Percentiles rank a stretch among this genome's conserved stretches.
Conservation (phyloP, 306 rosid species). For the Dryas alaskensis region DNA sequence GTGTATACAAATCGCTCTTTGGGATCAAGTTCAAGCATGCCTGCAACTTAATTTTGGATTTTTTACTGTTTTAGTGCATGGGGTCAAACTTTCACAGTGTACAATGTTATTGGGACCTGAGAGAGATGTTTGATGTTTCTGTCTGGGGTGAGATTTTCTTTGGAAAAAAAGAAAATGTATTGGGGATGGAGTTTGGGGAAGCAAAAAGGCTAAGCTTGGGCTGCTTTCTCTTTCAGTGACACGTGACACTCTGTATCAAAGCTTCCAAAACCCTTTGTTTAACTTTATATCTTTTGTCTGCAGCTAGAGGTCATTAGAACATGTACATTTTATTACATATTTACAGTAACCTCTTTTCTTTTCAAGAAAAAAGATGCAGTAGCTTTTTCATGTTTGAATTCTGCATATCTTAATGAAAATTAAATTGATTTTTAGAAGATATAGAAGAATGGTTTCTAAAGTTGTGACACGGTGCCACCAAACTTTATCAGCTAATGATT, state of each 20-base stretch:
- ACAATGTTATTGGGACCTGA: constrained; percentile 7
- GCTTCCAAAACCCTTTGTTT: neutral
- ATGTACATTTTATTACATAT: neutral
- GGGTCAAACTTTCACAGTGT: constrained; percentile 4
- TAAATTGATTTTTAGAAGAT: too few species aligned
- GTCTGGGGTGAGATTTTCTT: neutral
- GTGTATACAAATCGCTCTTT: neutral
- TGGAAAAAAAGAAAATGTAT: neutral
- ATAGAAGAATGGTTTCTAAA: too few species aligned
- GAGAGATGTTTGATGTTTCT: constrained; percentile 4
- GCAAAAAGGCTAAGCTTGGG: constrained; percentile 7
- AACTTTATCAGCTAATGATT: neutral
- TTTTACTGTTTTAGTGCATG: neutral
- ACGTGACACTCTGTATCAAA: neutral
- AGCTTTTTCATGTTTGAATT: too few species aligned
- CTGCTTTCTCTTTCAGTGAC: constrained; percentile 3
- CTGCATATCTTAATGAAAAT: too few species aligned
- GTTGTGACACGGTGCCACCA: neutral
- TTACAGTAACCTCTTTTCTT: too few species aligned
- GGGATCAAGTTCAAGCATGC: neutral
- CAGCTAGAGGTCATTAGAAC: neutral
- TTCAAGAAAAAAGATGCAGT: too few species aligned
- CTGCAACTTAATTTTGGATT: constrained; percentile 15
- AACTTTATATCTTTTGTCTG: neutral
- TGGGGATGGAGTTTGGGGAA: constrained; percentile 12